Evolutionary conservation across 1,284 basidiomycete species (phyloP).

Genomic region (Tetrapyrgos nigripes): DNA sequence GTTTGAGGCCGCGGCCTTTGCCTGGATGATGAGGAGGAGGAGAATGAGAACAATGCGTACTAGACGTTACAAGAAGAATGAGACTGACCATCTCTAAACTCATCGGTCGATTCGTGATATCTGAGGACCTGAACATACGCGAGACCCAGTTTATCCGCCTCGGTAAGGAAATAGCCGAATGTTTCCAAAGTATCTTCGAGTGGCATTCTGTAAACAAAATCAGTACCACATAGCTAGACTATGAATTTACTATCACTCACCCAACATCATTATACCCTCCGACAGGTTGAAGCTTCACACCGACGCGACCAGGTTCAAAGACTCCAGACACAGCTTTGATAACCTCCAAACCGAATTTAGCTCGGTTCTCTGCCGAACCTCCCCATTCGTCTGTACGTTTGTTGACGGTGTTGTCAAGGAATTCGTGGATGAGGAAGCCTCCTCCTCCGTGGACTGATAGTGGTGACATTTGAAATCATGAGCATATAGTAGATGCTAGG

Average conservation of each 20-base stretch:
- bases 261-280: constrained; percentile 54
- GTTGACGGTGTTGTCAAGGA: constrained; percentile 59
- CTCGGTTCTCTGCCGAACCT: constrained; percentile 60
- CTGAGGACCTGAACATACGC: constrained; percentile 44
- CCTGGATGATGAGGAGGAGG: too few species aligned
- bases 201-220: constrained; percentile 43
- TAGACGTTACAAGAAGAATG: constrained; percentile 2
- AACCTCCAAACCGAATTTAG: constrained; percentile 59
- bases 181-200: constrained; percentile 49
- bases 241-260: constrained; percentile 33
- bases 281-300: constrained; percentile 56
- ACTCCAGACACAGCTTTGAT: too few species aligned
- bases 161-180: constrained; percentile 43
- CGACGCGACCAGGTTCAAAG: constrained; percentile 55
- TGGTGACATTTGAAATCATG: background rate
- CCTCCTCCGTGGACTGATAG: constrained; percentile 49
- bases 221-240: too few species aligned
- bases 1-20: constrained; percentile 26
- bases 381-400: too few species aligned
- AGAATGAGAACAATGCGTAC: too few species aligned
- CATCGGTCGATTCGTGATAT: too few species aligned
- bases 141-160: constrained; percentile 44
- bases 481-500: background rate
- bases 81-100: background rate
- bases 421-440: constrained; percentile 64